These are phyloP conservation scores for Alternaria tenuissima DNA, from an alignment of 2,329 filamentous ascomycete species.

Conservation along the genomic window DNA sequence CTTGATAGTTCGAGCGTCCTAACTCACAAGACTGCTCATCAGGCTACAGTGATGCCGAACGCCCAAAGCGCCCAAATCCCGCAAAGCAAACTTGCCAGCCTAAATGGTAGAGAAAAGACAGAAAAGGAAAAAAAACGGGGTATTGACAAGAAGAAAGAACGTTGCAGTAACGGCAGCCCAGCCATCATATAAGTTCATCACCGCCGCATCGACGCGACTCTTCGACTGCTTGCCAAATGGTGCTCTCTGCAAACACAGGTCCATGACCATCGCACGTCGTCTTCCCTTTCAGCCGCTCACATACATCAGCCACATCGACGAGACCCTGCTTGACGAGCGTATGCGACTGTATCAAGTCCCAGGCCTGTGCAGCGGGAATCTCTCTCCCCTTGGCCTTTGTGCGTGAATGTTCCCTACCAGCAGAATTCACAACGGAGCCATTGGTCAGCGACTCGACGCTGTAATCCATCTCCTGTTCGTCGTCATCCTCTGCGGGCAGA, in stretches of 20 bases:
- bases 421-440: conserved; percentile 43
- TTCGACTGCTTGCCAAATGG: conserved; percentile 77
- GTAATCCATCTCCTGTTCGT: conserved; percentile 31
- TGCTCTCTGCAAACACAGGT: conserved; percentile 83
- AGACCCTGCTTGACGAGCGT: conserved; percentile 77
- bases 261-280: conserved; percentile 86
- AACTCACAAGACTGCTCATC: conserved; percentile 1
- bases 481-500: conserved; percentile 27
- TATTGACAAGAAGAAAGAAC: conserved; percentile 14
- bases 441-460: conserved; percentile 41
- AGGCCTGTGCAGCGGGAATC: conserved; percentile 64
- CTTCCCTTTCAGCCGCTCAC: conserved; percentile 75
- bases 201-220: conserved; percentile 78
- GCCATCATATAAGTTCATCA: conserved; percentile 73
- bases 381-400: conserved; percentile 35
- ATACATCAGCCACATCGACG: conserved; percentile 83
- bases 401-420: conserved; percentile 39
- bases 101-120: background rate
- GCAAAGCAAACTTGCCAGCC: background rate
- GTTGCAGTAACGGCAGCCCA: background rate
- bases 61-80: background rate
- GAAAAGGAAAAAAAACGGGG: background rate
- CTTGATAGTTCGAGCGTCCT: conserved; percentile 1
- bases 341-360: conserved; percentile 88
- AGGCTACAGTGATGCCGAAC: conserved; percentile 6